Percentiles rank a stretch among this genome's conserved stretches.
These are phyloP conservation scores for Hevea brasiliensis DNA, from an alignment of 345 rosid genomes.

Conservation along the genomic window DNA sequence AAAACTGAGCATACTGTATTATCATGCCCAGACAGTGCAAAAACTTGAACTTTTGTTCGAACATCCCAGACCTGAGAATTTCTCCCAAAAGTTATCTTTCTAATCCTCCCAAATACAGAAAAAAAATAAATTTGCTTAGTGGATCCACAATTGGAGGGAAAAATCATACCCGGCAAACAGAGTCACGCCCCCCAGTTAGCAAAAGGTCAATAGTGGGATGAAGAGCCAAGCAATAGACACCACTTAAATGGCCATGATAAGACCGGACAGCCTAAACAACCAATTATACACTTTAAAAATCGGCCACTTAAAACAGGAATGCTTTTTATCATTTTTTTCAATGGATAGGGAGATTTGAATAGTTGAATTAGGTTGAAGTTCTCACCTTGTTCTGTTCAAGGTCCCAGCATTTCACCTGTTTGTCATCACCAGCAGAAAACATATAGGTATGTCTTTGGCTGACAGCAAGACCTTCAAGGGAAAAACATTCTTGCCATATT, in stretches of 20 bases:
- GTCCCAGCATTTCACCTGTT: slow-evolving; percentile 99
- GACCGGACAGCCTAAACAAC: slow-evolving; percentile 78
- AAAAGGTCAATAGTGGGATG: slow-evolving; percentile 89
- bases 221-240: slow-evolving; percentile 96
- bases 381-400: slow-evolving; percentile 98
- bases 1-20: slow-evolving; percentile 97
- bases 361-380: neutral
- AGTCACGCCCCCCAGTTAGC: slow-evolving; percentile 97
- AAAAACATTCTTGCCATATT: neutral
- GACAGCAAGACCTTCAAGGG: slow-evolving; percentile 79
- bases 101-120: slow-evolving; percentile 14
- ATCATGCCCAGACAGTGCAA: slow-evolving; percentile 93
- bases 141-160: neutral
- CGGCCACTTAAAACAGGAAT: neutral
- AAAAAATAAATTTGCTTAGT: neutral
- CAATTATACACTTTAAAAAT: slow-evolving; percentile 9
- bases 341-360: neutral
- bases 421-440: slow-evolving; percentile 99
- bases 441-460: slow-evolving; percentile 85
- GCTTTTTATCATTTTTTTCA: neutral
- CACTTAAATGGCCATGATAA: slow-evolving; percentile 97
- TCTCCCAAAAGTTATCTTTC: slow-evolving; percentile 13
- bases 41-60: slow-evolving; percentile 93
- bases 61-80: slow-evolving; percentile 90
- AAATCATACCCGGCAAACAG: slow-evolving; percentile 87